Evolutionary conservation across 768 basidiomycete genomes (phyloP).

Genomic region (Tricholoma furcatifolium): DNA sequence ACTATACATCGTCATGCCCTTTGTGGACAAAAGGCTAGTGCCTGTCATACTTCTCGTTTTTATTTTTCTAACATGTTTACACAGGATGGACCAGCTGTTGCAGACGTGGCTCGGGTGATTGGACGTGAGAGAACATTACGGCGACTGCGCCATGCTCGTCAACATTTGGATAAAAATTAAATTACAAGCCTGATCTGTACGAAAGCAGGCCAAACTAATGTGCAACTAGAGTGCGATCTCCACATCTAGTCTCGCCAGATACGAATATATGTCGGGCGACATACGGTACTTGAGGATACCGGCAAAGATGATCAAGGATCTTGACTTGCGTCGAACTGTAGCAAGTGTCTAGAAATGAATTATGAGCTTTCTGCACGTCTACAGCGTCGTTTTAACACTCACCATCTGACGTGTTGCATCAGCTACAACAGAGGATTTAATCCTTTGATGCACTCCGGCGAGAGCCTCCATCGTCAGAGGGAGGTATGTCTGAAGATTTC

Average conservation of each 20-base stretch:
- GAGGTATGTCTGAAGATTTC: constrained; percentile 86
- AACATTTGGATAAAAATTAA: not conserved
- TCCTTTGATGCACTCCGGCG: constrained; percentile 73
- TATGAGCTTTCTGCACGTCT: constrained; percentile 13
- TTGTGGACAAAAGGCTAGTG: constrained; percentile 74
- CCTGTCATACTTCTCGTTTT: not conserved
- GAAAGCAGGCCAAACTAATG: not conserved
- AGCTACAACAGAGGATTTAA: constrained; percentile 68
- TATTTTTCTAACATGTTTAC: not conserved
- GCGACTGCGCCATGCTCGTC: constrained; percentile 26
- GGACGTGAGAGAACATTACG: constrained; percentile 41
- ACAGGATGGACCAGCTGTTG: constrained; percentile 49
- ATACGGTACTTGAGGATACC: constrained; percentile 87
- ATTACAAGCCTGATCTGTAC: too few relatives aligned
- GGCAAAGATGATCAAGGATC: constrained; percentile 86
- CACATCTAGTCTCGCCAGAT: constrained; percentile 82
- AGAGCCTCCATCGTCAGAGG: constrained; percentile 92
- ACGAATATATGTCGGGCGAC: constrained; percentile 87
- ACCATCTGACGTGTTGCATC: constrained; percentile 82
- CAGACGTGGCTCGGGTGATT: constrained; percentile 42
- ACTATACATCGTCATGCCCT: constrained; percentile 73
- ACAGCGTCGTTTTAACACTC: constrained; percentile 22
- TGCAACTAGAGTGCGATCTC: constrained; percentile 68
- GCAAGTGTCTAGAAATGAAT: constrained; percentile 51
- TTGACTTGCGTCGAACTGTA: constrained; percentile 72